phyloP scores from a whole-genome alignment of 768 basidiomycete genomes.

The Termitomyces sp. region DNA sequence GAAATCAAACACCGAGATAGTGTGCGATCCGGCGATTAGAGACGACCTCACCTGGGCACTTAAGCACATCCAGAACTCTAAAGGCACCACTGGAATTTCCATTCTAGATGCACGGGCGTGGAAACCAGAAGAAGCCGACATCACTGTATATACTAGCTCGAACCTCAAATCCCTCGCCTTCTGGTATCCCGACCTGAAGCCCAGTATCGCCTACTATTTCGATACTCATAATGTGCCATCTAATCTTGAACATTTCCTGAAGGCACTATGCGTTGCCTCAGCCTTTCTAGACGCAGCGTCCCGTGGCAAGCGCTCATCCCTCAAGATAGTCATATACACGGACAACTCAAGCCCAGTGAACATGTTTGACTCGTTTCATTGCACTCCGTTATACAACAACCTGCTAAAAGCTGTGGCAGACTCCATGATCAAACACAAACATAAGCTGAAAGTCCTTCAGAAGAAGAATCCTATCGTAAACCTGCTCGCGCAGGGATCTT shows the following conservation, averaged over 20 bases:
- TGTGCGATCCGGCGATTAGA: neutral
- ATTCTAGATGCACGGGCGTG: neutral
- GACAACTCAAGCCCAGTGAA: neutral
- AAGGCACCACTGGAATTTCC: neutral
- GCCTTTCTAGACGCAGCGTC: neutral
- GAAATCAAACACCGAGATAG: neutral
- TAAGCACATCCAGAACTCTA: neutral
- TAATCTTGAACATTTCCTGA: neutral
- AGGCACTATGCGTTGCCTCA: constrained; percentile 1
- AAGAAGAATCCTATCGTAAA: neutral
- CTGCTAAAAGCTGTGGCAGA: neutral
- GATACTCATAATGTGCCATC: neutral
- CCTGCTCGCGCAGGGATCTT: neutral
- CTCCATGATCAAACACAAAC: neutral
- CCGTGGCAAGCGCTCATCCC: neutral
- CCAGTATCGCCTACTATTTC: neutral
- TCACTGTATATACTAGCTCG: neutral
- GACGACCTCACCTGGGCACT: neutral
- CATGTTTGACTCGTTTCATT: neutral
- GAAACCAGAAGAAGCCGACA: neutral
- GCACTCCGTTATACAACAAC: neutral
- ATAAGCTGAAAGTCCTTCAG: neutral
- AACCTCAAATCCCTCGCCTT: neutral
- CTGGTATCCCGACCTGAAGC: neutral
- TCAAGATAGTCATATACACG: constrained; percentile 3